Evolutionary conservation across 306 rosid species (phyloP).

Genomic region (Prunus armeniaca): DNA sequence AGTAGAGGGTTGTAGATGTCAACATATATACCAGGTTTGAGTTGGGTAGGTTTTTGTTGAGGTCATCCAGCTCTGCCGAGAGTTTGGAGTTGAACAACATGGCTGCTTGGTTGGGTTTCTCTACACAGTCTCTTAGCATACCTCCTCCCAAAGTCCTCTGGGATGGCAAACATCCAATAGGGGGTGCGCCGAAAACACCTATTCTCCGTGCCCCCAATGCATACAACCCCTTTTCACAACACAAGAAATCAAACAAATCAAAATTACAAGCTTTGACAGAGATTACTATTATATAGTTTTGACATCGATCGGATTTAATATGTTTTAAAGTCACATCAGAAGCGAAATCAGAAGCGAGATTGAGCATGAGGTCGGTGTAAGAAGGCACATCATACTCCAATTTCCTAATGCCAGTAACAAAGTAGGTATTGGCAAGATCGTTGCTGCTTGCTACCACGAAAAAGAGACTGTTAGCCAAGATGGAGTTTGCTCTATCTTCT

Average conservation of each 20-base stretch:
- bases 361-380: constrained; percentile 45
- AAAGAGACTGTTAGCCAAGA: constrained; percentile 41
- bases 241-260: neutral
- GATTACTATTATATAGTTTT: neutral
- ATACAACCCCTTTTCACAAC: constrained; percentile 32
- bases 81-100: constrained; percentile 50
- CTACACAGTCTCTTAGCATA: constrained; percentile 31
- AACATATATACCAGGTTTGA: constrained; percentile 33
- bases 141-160: constrained; percentile 55
- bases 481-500: constrained; percentile 41
- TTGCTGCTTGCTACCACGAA: constrained; percentile 52
- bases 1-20: constrained; percentile 51
- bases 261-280: neutral
- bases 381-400: constrained; percentile 32
- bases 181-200: constrained; percentile 52
- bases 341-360: constrained; percentile 40
- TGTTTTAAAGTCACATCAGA: neutral
- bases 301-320: too few relatives aligned
- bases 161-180: constrained; percentile 63
- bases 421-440: constrained; percentile 55
- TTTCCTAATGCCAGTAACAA: constrained; percentile 23
- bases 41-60: constrained; percentile 24
- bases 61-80: constrained; percentile 13
- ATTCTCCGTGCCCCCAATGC: constrained; percentile 45
- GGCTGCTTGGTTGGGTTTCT: constrained; percentile 40